These are phyloP conservation scores for Botrytis elliptica DNA, from an alignment of 2,329 filamentous ascomycete species.

Conservation along the genomic window DNA sequence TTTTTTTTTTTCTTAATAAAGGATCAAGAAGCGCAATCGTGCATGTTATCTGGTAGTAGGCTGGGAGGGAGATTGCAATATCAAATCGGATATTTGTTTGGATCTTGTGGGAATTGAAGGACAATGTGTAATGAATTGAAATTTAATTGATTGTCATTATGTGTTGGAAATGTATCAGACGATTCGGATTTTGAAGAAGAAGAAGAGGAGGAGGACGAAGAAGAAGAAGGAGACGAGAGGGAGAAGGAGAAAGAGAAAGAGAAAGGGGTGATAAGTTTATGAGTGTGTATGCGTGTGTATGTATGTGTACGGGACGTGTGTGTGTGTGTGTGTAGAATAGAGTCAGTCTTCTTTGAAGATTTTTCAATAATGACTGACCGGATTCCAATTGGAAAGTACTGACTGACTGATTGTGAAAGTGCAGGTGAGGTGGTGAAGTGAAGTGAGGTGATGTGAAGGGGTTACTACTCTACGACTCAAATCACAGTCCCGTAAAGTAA, in stretches of 20 bases:
- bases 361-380: background rate
- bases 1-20: conserved; percentile 25
- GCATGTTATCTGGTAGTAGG: background rate
- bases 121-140: background rate
- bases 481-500: background rate
- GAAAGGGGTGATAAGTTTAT: background rate
- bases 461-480: background rate
- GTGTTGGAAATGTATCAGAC: conserved; percentile 7
- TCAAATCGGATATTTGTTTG: background rate
- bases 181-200: background rate
- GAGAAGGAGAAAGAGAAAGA: background rate
- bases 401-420: background rate
- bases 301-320: background rate
- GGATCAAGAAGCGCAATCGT: conserved; percentile 32
- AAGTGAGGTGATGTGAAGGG: background rate
- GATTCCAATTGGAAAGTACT: background rate
- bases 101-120: background rate
- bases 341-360: background rate
- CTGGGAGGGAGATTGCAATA: background rate
- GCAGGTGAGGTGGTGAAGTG: background rate
- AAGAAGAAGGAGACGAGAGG: background rate
- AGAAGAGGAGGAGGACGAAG: background rate
- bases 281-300: background rate
- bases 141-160: conserved; percentile 1
- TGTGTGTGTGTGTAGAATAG: background rate